Evolutionary conservation across 306 rosid species (phyloP).

Genomic region (Vicia sativa): DNA sequence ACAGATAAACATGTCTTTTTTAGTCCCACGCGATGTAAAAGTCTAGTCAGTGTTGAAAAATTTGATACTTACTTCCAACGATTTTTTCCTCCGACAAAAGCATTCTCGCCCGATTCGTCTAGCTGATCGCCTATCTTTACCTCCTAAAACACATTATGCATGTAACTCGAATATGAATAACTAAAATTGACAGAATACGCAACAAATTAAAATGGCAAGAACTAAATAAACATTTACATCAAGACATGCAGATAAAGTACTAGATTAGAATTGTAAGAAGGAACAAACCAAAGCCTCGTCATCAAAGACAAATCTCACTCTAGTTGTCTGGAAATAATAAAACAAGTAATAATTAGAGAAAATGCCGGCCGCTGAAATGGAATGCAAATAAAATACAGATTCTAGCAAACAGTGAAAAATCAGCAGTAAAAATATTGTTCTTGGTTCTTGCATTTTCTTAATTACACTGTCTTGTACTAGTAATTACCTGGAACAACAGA

Average conservation of each 20-base stretch:
- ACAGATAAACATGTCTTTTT: constrained; percentile 36
- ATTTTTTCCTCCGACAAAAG: constrained; percentile 87
- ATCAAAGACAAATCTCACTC: constrained; percentile 90
- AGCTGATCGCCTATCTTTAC: constrained; percentile 88
- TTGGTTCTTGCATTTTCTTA: neutral
- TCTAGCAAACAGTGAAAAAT: neutral
- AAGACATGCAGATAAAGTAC: constrained; percentile 21
- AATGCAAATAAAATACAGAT: neutral
- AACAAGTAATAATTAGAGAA: constrained; percentile 25
- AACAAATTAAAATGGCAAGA: neutral
- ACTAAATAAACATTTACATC: neutral
- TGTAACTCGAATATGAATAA: constrained; percentile 12
- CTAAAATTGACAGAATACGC: constrained; percentile 5
- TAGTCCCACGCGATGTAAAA: constrained; percentile 14
- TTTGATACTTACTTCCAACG: constrained; percentile 84
- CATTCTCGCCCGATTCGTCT: constrained; percentile 89
- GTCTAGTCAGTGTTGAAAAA: constrained; percentile 3
- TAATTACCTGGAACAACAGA: constrained; percentile 81
- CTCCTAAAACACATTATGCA: constrained; percentile 58
- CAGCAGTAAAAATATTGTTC: constrained; percentile 2
- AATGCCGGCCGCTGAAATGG: constrained; percentile 34
- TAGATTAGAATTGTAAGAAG: constrained; percentile 11
- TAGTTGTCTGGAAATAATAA: constrained; percentile 63
- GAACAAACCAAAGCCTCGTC: constrained; percentile 82
- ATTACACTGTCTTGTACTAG: constrained; percentile 4